These are phyloP conservation scores for Cutaneotrichosporon sp. DNA, from an alignment of 1,284 basidiomycete species.

Conservation along the genomic window DNA sequence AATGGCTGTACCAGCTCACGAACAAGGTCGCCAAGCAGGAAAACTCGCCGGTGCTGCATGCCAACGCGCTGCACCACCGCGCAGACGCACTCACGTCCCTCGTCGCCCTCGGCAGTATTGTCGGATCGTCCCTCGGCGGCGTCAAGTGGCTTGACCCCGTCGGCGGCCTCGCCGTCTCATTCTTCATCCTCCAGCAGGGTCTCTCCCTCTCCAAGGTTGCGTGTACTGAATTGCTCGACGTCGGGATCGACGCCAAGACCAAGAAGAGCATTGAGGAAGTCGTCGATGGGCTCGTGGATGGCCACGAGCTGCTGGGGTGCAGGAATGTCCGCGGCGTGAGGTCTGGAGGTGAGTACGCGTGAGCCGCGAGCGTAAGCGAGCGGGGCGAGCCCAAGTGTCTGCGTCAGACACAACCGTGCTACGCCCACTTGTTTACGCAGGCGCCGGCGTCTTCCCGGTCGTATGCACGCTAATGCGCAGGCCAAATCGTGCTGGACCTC, in stretches of 20 bases:
- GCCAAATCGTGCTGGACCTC: constrained; percentile 44
- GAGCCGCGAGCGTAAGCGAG: neutral
- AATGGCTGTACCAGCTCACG: constrained; percentile 85
- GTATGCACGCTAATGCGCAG: no score
- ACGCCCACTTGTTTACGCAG: no score
- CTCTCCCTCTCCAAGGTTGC: constrained; percentile 64
- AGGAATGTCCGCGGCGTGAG: constrained; percentile 67
- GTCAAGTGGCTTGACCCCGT: constrained; percentile 83
- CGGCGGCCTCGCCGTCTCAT: constrained; percentile 83
- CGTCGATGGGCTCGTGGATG: constrained; percentile 56
- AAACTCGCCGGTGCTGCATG: constrained; percentile 79
- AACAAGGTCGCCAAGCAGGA: constrained; percentile 84
- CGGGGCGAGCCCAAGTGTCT: no score
- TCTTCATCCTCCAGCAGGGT: constrained; percentile 86
- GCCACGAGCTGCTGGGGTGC: constrained; percentile 53
- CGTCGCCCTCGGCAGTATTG: constrained; percentile 81
- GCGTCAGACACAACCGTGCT: no score
- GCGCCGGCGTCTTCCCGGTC: no score
- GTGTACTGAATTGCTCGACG: constrained; percentile 78
- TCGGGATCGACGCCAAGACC: constrained; percentile 63
- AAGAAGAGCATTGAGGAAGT: constrained; percentile 55
- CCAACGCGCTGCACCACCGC: constrained; percentile 82
- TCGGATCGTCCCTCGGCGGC: constrained; percentile 76
- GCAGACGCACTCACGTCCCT: constrained; percentile 86
- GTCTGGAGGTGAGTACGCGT: constrained; percentile 53